Evolutionary conservation across 352 stramenopile genomes (phyloP).

Genomic region (Pythium sukuiense): DNA sequence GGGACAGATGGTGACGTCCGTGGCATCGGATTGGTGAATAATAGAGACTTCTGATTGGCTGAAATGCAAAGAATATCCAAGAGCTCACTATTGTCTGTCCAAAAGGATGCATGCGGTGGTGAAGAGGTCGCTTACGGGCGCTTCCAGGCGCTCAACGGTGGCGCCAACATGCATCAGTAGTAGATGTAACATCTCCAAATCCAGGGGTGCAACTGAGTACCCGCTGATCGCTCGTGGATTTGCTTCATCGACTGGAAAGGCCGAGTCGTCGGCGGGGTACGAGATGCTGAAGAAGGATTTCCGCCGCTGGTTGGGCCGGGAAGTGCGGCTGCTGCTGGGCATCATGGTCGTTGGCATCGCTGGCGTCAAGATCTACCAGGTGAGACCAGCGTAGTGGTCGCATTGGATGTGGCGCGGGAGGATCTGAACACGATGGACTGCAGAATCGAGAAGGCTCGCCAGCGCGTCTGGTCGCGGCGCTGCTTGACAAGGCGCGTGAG

Average conservation of each 20-base stretch:
- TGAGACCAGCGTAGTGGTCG: constrained; percentile 18
- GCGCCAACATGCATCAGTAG: background rate
- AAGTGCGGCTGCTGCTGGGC: constrained; percentile 43
- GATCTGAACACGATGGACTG: constrained; percentile 10
- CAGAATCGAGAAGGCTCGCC: constrained; percentile 67
- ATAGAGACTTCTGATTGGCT: constrained; percentile 1
- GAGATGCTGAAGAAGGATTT: constrained; percentile 69
- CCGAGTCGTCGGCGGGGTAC: constrained; percentile 22
- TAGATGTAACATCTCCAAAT: too few relatives aligned
- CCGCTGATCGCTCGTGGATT: background rate
- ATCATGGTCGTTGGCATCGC: constrained; percentile 47
- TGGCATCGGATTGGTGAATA: background rate
- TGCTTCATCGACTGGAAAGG: constrained; percentile 5
- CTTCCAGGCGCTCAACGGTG: background rate
- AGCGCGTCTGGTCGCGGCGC: constrained; percentile 47
- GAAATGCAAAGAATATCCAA: constrained; percentile 7
- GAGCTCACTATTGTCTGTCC: too few relatives aligned
- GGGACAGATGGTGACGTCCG: background rate
- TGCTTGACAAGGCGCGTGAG: constrained; percentile 51
- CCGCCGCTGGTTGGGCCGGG: constrained; percentile 52
- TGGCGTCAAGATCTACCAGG: constrained; percentile 71
- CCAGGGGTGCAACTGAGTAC: background rate
- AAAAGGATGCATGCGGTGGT: constrained; percentile 7
- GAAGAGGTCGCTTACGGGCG: background rate
- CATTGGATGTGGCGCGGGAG: background rate